Conservation (phyloP, 805 yeast genomes). For the Ogataea angusta region DNA sequence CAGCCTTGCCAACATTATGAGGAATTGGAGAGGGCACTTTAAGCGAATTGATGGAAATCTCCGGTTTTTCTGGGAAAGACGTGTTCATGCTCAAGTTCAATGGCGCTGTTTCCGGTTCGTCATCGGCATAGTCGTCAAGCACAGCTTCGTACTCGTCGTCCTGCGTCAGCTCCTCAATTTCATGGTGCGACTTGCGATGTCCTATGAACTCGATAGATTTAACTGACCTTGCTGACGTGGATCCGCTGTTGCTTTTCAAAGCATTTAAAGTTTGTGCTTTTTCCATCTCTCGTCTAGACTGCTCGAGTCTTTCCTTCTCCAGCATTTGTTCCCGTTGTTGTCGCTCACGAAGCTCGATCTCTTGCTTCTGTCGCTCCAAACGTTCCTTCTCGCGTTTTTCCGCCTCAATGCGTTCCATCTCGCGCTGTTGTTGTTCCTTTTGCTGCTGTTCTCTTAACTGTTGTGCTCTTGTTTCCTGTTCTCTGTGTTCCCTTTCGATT, state of each 20-base stretch:
- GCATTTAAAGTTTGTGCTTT: not conserved
- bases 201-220: slow-evolving; percentile 32
- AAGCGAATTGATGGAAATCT: slow-evolving; percentile 3
- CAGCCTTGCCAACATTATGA: not conserved
- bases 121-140: slow-evolving; percentile 30
- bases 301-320: not conserved
- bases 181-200: slow-evolving; percentile 28
- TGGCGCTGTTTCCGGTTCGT: slow-evolving; percentile 24
- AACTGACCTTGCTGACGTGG: slow-evolving; percentile 21
- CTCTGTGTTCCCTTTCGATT: not conserved
- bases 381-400: not conserved
- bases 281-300: not conserved
- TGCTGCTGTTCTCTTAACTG: not conserved
- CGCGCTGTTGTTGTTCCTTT: slow-evolving; percentile 3
- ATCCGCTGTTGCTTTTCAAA: not conserved
- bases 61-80: slow-evolving; percentile 13
- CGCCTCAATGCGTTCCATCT: not conserved
- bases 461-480: not conserved
- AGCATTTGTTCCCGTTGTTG: not conserved
- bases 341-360: not conserved
- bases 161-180: slow-evolving; percentile 22
- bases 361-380: not conserved
- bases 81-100: slow-evolving; percentile 14
- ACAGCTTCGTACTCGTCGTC: slow-evolving; percentile 29
- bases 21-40: slow-evolving; percentile 2